A percentile compares a stretch with the other conserved stretches of the same genome.
These are phyloP conservation scores for Xylaria longipes DNA, from an alignment of 495 filamentous ascomycete genomes.

Conservation along the genomic window DNA sequence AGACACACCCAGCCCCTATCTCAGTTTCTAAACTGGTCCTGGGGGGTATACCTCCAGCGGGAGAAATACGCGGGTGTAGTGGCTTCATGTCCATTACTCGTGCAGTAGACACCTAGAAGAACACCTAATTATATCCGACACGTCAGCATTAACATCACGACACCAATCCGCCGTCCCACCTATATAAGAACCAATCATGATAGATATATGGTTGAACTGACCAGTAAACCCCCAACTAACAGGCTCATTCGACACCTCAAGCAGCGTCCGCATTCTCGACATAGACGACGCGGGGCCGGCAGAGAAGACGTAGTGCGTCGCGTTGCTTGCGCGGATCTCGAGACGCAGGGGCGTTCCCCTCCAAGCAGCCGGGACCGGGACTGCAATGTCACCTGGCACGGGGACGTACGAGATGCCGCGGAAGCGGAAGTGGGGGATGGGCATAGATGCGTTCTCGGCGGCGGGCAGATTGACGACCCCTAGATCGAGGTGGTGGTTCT, in stretches of 20 bases:
- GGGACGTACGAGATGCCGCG: constrained; percentile 46
- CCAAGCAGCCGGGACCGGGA: constrained; percentile 46
- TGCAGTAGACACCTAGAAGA: constrained; percentile 58
- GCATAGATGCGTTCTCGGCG: constrained; percentile 30
- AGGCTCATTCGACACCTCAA: constrained; percentile 46
- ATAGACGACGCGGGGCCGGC: constrained; percentile 45
- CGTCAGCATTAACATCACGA: neutral
- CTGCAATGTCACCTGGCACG: constrained; percentile 39
- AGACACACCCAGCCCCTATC: neutral
- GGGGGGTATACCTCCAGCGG: constrained; percentile 52
- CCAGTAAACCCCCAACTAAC: constrained; percentile 61
- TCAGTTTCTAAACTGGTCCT: constrained; percentile 51
- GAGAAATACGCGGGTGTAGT: constrained; percentile 51
- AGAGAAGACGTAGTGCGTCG: constrained; percentile 54
- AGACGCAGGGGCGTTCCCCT: constrained; percentile 40
- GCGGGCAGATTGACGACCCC: constrained; percentile 52
- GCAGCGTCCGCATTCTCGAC: constrained; percentile 42
- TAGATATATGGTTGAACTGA: constrained; percentile 27
- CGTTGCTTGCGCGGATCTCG: constrained; percentile 54
- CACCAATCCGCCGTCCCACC: neutral
- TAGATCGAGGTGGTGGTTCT: constrained; percentile 60
- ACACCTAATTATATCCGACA: constrained; percentile 30
- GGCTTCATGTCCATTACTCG: constrained; percentile 55
- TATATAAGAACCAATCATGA: neutral
- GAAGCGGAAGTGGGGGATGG: constrained; percentile 46